A percentile compares a stretch with the other conserved stretches of the same genome.
Conservation (phyloP, 2,329 filamentous ascomycete genomes). For the Verticillium nubilum region DNA sequence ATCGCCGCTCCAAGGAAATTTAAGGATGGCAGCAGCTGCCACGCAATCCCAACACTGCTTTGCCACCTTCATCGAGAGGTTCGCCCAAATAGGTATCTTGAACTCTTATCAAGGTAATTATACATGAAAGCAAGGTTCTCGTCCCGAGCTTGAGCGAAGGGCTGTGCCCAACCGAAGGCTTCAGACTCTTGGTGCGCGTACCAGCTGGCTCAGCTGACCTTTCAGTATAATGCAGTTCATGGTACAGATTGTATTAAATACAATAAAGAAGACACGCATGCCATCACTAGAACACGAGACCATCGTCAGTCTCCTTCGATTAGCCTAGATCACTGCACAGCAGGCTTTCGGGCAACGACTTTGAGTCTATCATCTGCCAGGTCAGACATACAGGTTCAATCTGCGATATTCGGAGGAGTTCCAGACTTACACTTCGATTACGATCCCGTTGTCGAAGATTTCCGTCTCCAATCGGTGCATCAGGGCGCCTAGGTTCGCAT, state of each 20-base stretch:
- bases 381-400: too few species aligned
- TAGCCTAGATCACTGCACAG: neutral
- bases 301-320: neutral
- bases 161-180: neutral
- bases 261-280: neutral
- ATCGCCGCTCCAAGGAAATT: neutral
- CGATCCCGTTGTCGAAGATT: too few species aligned
- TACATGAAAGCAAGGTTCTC: neutral
- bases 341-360: neutral
- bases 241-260: neutral
- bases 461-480: too few species aligned
- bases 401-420: too few species aligned
- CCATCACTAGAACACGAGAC: neutral
- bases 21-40: neutral
- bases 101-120: neutral
- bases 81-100: neutral
- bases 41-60: neutral
- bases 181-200: neutral
- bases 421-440: too few species aligned
- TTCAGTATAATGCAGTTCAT: neutral
- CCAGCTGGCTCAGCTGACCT: neutral
- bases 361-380: too few species aligned
- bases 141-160: neutral
- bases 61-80: neutral
- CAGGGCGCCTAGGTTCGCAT: too few species aligned